These are phyloP conservation scores for Pseudocercospora crystallina DNA, from an alignment of 2,329 filamentous ascomycete genomes.

Conservation along the genomic window DNA sequence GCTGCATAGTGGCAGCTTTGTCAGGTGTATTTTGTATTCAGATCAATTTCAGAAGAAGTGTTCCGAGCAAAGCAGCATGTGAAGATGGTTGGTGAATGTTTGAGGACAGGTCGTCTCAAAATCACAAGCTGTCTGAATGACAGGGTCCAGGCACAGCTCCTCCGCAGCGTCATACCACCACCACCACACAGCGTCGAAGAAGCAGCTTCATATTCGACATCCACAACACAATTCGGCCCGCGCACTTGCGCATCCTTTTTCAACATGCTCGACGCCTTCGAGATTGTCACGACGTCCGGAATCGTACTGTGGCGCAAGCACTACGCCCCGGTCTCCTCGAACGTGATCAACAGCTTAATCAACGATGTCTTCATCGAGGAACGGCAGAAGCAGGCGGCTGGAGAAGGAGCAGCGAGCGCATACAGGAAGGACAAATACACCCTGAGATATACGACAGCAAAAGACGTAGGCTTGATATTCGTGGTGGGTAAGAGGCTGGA, in stretches of 20 bases:
- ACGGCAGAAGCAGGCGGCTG: conserved; percentile 62
- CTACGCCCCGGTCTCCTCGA: conserved; percentile 75
- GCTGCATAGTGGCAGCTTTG: conserved; percentile 69
- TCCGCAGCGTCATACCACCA: neutral
- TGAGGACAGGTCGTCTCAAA: neutral
- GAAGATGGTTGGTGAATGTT: neutral
- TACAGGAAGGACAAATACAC: conserved; percentile 94
- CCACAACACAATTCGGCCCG: no score
- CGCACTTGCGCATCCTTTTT: neutral
- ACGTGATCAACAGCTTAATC: conserved; percentile 91
- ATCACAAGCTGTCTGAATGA: neutral
- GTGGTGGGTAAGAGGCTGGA: conserved; percentile 61
- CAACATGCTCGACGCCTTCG: conserved; percentile 90
- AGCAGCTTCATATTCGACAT: no score
- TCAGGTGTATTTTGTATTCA: conserved; percentile 1
- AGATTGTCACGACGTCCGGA: conserved; percentile 92
- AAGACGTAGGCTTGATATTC: conserved; percentile 93
- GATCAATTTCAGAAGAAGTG: neutral
- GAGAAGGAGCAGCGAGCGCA: conserved; percentile 59
- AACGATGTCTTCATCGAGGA: conserved; percentile 97
- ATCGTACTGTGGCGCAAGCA: conserved; percentile 95
- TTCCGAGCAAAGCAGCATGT: no score
- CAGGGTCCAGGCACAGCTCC: neutral
- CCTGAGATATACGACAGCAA: conserved; percentile 87
- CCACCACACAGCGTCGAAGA: neutral